Conservation (phyloP, 169 alveolate genomes). For the Eimeria zaria region DNA sequence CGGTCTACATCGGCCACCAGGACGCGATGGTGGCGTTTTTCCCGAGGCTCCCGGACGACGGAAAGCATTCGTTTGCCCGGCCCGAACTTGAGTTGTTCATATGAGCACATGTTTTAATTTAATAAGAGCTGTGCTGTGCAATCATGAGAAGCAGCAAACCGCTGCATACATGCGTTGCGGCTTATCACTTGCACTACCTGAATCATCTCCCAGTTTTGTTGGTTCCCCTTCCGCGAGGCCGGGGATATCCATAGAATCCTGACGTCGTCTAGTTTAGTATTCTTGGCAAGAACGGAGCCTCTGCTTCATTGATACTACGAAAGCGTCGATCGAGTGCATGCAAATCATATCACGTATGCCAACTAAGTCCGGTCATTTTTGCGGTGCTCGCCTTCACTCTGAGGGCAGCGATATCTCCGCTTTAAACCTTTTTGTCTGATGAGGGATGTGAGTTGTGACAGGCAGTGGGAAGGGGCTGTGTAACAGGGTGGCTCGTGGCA, state of each 20-base stretch:
- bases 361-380: not conserved
- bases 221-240: constrained; percentile 15
- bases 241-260: not conserved
- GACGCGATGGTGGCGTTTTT: constrained; percentile 98
- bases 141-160: not conserved
- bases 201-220: not conserved
- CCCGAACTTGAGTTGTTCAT: constrained; percentile 79
- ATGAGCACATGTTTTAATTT: not conserved
- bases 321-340: not conserved
- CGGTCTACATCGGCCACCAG: constrained; percentile 99
- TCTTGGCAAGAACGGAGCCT: constrained; percentile 36
- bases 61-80: constrained; percentile 77
- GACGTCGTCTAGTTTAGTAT: not conserved
- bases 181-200: not conserved
- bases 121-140: not conserved
- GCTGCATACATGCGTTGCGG: not conserved
- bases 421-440: constrained; percentile 38
- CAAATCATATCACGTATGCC: not conserved
- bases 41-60: constrained; percentile 91
- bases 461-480: constrained; percentile 7
- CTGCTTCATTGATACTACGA: not conserved
- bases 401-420: constrained; percentile 19
- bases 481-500: not conserved
- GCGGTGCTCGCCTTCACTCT: constrained; percentile 57
- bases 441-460: constrained; percentile 49